Base-by-base conservation (phyloP, 2,329 filamentous ascomycete genomes). In the Didymosphaeria variabile region DNA sequence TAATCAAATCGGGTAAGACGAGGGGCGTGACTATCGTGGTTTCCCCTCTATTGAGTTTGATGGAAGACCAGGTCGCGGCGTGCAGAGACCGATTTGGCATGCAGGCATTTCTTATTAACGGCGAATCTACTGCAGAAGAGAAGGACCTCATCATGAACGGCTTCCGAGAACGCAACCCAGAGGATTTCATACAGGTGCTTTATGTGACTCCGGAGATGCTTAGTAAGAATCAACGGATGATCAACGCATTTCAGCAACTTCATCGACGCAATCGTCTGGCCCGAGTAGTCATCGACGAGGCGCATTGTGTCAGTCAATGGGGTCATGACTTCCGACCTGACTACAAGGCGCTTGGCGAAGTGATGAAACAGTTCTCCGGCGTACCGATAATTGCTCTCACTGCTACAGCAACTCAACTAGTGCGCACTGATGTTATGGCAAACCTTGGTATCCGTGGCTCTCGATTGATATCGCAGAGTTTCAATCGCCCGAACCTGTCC, bases 251-350 rank as follows among this genome's bases (percentile, higher is more conserved):
- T 64, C 80, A 87, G 55, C 83, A 82, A 2, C 83, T 99, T n/a
- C 86, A 97, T 76, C 78, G 79, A 15, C 88, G 88, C 54, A 82
- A 85, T 3, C 91, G 90, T 69, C 87, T 99, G 55, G 94, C 96
- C 17, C 88, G 95, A 29, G 88, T 99, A 52, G 95, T 99, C 56
- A 97, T 99, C 64, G 95, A 99, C 69, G 96, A 99, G 80, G 95
- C 95, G n/a, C 95, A 99, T 77, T 99, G 95, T 77, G 94, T 99
- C 29, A 98, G 95, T 77, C 94, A 99, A 82, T 99, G 95, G 95
- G 95, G 95, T 0, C 95, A 99, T 70, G 95, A 99, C 77, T 99
- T 99, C 75, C 88, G 96, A 49, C 94, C 94, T 0, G 94, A 98
- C 75, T 99, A 99, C 82, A 97, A 97, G 78, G 86, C 87, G 32